Evolutionary conservation across 345 rosid species (phyloP).

Genomic region (Cochlearia excelsa): DNA sequence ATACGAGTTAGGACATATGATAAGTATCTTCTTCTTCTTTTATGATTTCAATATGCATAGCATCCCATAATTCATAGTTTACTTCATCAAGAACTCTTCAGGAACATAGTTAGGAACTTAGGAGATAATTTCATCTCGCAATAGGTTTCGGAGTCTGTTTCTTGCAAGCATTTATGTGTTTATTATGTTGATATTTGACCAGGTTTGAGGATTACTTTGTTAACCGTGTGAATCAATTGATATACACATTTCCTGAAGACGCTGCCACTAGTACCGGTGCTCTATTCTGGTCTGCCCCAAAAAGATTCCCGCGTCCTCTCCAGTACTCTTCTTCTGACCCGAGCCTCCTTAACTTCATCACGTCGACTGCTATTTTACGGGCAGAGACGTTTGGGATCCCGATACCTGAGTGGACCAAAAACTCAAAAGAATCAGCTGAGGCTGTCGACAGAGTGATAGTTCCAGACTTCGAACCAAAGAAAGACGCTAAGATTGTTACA

Average conservation of each 20-base stretch:
- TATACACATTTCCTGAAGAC: conserved; percentile 83
- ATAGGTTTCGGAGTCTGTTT: not conserved
- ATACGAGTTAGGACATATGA: not conserved
- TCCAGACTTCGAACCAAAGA: conserved; percentile 63
- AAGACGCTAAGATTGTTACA: conserved; percentile 57
- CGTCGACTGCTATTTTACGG: conserved; percentile 68
- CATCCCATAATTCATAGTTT: not conserved
- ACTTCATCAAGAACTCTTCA: not conserved
- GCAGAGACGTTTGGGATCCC: conserved; percentile 84
- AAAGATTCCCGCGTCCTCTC: conserved; percentile 63
- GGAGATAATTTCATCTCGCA: not conserved
- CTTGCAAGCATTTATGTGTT: conserved; percentile 5
- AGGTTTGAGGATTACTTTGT: conserved; percentile 92
- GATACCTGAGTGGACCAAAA: conserved; percentile 69
- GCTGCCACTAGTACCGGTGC: conserved; percentile 66
- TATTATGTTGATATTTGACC: conserved; percentile 16
- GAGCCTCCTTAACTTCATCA: conserved; percentile 66
- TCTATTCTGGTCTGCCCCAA: conserved; percentile 80
- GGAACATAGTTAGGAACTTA: conserved; percentile 1
- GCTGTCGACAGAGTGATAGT: conserved; percentile 59
- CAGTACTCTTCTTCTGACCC: conserved; percentile 63
- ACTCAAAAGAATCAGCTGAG: conserved; percentile 48
- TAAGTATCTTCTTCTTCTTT: not conserved
- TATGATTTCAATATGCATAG: not conserved
- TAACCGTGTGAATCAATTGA: conserved; percentile 76